Evolutionary conservation across 2,329 filamentous ascomycete genomes (phyloP).

Genomic region (Aschersonia sp.): DNA sequence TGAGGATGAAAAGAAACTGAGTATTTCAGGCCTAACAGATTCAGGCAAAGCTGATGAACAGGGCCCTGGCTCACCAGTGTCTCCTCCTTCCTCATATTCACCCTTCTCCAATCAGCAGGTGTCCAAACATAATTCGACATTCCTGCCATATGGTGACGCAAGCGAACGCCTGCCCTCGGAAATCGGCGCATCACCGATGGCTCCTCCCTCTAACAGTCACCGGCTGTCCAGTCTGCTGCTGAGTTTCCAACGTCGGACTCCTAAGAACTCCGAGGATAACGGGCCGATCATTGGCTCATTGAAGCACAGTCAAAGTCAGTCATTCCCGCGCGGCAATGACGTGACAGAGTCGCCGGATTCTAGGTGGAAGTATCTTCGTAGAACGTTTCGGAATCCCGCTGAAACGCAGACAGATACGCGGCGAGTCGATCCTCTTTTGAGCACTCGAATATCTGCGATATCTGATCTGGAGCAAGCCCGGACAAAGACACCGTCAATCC

Average conservation of each 20-base stretch:
- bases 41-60: slow-evolving; percentile 15
- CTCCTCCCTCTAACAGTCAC: slow-evolving; percentile 14
- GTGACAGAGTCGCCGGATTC: slow-evolving; percentile 36
- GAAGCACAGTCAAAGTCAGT: slow-evolving; percentile 61
- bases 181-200: slow-evolving; percentile 23
- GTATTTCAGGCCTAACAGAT: slow-evolving; percentile 19
- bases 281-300: slow-evolving; percentile 54
- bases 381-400: slow-evolving; percentile 42
- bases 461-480: slow-evolving; percentile 41
- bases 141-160: slow-evolving; percentile 31
- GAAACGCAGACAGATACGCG: slow-evolving; percentile 25
- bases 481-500: slow-evolving; percentile 54
- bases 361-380: slow-evolving; percentile 42
- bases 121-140: slow-evolving; percentile 43
- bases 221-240: slow-evolving; percentile 40
- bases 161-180: slow-evolving; percentile 28
- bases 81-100: slow-evolving; percentile 41
- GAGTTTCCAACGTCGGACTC: slow-evolving; percentile 41
- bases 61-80: slow-evolving; percentile 46
- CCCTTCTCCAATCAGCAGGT: slow-evolving; percentile 47
- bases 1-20: slow-evolving; percentile 26
- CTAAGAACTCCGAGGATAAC: slow-evolving; percentile 33
- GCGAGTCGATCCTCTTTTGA: slow-evolving; percentile 32
- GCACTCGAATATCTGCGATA: slow-evolving; percentile 30
- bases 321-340: slow-evolving; percentile 50